phyloP scores from a whole-genome alignment of 306 rosid genomes.

The Cercis canadensis region DNA sequence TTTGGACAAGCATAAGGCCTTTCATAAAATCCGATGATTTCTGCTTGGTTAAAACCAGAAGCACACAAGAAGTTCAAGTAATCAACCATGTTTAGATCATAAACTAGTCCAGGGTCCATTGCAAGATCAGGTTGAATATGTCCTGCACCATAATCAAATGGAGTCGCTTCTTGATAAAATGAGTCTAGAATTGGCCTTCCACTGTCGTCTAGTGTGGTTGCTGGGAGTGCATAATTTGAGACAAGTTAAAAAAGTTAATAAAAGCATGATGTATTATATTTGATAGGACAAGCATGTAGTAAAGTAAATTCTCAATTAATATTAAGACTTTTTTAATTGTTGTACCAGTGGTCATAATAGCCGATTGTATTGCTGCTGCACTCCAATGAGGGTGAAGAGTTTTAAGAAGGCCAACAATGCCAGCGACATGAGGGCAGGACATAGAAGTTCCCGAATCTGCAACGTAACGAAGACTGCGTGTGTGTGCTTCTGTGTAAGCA shows the following conservation, averaged over 20 bases:
- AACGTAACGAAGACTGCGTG: constrained; percentile 9
- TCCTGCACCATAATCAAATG: constrained; percentile 61
- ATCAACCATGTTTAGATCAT: constrained; percentile 45
- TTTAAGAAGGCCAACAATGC: constrained; percentile 64
- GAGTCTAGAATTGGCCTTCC: constrained; percentile 41
- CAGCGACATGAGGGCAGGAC: constrained; percentile 67
- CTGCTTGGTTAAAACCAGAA: constrained; percentile 45
- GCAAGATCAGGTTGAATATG: constrained; percentile 62
- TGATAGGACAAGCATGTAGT: neutral
- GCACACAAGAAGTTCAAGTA: constrained; percentile 70
- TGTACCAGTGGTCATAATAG: constrained; percentile 68
- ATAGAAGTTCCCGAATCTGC: constrained; percentile 61
- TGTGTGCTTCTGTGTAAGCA: constrained; percentile 44
- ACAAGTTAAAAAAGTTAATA: neutral
- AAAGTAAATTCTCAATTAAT: no score
- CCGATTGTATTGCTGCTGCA: constrained; percentile 65
- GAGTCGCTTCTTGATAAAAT: constrained; percentile 34
- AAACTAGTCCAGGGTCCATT: constrained; percentile 65
- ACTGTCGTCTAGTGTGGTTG: constrained; percentile 45
- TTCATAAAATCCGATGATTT: constrained; percentile 27
- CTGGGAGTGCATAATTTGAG: constrained; percentile 31
- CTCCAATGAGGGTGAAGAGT: constrained; percentile 65
- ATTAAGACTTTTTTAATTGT: no score
- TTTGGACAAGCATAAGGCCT: constrained; percentile 35
- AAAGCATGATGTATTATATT: neutral